Evolutionary conservation across 31 red algal genomes (phyloP).

Genomic region (Bonnemaisonia californica): DNA sequence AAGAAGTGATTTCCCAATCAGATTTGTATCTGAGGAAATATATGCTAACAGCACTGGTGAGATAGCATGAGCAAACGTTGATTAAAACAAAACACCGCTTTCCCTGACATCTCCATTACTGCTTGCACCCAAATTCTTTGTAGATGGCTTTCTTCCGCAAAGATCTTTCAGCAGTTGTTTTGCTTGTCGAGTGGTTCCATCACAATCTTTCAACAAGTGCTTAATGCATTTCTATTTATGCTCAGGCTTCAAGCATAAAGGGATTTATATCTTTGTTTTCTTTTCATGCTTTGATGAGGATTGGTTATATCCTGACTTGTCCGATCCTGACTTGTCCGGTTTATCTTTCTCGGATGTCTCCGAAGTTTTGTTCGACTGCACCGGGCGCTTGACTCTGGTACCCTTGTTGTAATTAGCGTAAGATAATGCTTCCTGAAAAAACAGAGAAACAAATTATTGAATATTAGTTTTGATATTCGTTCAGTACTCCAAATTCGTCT

Average conservation of each 20-base stretch:
- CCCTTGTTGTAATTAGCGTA: too few species aligned
- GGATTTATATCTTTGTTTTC: too few species aligned
- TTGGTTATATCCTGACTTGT: too few species aligned
- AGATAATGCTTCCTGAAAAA: slow-evolving; percentile 1
- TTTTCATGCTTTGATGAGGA: too few species aligned
- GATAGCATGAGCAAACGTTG: neutral
- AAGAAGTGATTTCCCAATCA: neutral
- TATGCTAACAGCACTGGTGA: neutral
- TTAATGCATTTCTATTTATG: too few species aligned
- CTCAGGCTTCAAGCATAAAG: too few species aligned
- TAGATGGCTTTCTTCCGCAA: neutral
- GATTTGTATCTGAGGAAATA: neutral
- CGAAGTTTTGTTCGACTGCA: too few species aligned
- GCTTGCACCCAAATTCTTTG: neutral
- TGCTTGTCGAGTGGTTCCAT: too few species aligned
- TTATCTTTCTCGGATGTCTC: too few species aligned
- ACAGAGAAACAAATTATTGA: neutral
- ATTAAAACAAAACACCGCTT: neutral
- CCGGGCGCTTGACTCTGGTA: too few species aligned
- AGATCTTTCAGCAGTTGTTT: neutral
- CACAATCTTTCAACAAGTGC: too few species aligned
- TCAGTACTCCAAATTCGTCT: neutral
- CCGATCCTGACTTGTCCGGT: too few species aligned
- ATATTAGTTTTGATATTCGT: neutral
- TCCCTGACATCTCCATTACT: neutral